phyloP scores from a whole-genome alignment of 2,329 filamentous ascomycete species.

The Stromatinia cepivora region DNA sequence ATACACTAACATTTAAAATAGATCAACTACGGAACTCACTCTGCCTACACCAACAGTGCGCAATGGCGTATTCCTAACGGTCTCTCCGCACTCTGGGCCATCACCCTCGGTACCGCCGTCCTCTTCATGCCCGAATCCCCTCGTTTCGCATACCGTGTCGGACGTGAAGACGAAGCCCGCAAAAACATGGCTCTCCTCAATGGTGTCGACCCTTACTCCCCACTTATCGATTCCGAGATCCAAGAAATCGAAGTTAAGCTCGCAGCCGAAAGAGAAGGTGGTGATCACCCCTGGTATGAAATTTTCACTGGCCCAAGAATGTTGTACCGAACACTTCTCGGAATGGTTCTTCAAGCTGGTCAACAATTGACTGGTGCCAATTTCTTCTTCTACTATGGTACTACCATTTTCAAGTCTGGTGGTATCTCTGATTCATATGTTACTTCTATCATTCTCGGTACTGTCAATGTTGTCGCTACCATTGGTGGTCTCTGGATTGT shows the following conservation, averaged over 20 bases:
- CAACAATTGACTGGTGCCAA: constrained; percentile 70
- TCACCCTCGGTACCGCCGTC: constrained; percentile 52
- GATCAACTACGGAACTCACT: constrained; percentile 62
- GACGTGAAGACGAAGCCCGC: constrained; percentile 51
- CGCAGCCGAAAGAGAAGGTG: constrained; percentile 47
- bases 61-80: constrained; percentile 65
- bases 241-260: constrained; percentile 54
- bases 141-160: constrained; percentile 51
- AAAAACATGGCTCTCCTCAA: constrained; percentile 49
- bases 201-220: constrained; percentile 44
- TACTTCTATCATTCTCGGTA: constrained; percentile 66
- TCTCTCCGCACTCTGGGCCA: constrained; percentile 56
- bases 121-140: constrained; percentile 57
- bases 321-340: constrained; percentile 62
- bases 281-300: constrained; percentile 48
- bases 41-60: constrained; percentile 45
- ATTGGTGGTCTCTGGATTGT: constrained; percentile 65
- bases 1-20: constrained; percentile 42
- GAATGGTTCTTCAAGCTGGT: constrained; percentile 62
- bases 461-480: constrained; percentile 67
- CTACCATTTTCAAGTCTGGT: constrained; percentile 64
- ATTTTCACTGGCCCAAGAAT: constrained; percentile 69
- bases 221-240: constrained; percentile 50
- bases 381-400: constrained; percentile 67
- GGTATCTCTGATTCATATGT: constrained; percentile 65